Conservation (phyloP, 352 stramenopile species). For the Aphanomyces euteiches region DNA sequence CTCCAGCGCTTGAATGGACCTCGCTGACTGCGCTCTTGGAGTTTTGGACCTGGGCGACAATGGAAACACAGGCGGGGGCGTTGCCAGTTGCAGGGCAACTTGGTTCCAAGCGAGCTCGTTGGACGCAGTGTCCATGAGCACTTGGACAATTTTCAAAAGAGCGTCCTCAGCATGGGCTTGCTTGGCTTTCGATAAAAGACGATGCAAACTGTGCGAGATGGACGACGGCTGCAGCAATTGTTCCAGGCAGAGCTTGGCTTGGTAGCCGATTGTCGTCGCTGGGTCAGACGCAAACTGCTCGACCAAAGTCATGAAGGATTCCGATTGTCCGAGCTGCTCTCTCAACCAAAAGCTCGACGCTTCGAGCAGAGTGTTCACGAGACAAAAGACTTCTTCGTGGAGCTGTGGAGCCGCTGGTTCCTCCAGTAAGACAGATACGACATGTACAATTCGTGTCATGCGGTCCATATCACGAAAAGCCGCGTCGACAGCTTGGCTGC, state of each 20-base stretch:
- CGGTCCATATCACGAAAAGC: neutral
- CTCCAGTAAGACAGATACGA: neutral
- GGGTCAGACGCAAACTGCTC: no score
- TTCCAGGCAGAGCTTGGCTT: neutral
- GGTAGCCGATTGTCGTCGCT: neutral
- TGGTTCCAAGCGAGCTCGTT: neutral
- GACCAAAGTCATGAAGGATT: no score
- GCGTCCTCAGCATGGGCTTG: neutral
- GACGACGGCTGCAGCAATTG: neutral
- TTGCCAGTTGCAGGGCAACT: neutral
- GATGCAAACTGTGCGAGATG: neutral
- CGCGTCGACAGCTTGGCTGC: neutral
- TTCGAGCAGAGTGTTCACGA: neutral
- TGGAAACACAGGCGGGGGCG: neutral
- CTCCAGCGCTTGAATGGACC: neutral
- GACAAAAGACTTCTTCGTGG: neutral
- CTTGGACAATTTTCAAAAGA: constrained; percentile 8
- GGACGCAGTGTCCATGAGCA: neutral
- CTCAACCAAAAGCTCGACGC: no score
- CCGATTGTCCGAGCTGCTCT: no score
- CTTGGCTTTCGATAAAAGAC: neutral
- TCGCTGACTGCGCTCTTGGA: neutral
- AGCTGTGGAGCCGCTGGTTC: neutral
- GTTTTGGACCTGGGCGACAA: neutral
- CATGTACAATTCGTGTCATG: neutral